A percentile compares a stretch with the other conserved stretches of the same genome.
These are phyloP conservation scores for Coleophoma cylindrospora DNA, from an alignment of 2,329 filamentous ascomycete genomes.

Conservation along the genomic window DNA sequence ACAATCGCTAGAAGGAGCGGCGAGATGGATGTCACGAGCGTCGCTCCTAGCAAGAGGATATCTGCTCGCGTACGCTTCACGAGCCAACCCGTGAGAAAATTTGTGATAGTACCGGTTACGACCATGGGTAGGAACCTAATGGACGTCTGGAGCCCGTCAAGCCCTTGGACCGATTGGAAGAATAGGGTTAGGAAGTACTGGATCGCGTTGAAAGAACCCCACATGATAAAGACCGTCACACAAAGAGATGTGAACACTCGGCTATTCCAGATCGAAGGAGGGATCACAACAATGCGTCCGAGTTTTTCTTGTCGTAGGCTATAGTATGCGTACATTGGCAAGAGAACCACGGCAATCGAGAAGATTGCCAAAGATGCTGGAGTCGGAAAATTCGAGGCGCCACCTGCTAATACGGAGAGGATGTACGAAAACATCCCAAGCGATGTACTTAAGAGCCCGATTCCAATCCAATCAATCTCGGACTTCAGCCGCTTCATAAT, in stretches of 20 bases:
- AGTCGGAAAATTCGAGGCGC: constrained; percentile 7
- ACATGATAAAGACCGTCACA: constrained; percentile 26
- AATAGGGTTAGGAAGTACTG: constrained; percentile 23
- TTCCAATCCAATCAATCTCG: constrained; percentile 50
- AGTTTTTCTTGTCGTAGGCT: constrained; percentile 20
- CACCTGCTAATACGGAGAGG: constrained; percentile 13
- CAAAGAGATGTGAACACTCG: constrained; percentile 26
- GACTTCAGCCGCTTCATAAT: constrained; percentile 6
- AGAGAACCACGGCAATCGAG: constrained; percentile 20
- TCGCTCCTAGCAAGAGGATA: constrained; percentile 32
- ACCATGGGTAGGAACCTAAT: constrained; percentile 37
- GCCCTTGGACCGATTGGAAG: constrained; percentile 13
- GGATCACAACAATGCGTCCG: constrained; percentile 24
- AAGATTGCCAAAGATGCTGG: constrained; percentile 23
- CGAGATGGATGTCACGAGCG: constrained; percentile 28
- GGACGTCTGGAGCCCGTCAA: constrained; percentile 15
- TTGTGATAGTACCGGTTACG: constrained; percentile 33
- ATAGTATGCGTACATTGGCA: constrained; percentile 23
- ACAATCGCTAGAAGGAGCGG: constrained; percentile 41
- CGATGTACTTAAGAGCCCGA: constrained; percentile 36
- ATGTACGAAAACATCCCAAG: constrained; percentile 46
- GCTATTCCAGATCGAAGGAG: constrained; percentile 28
- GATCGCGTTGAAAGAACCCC: constrained; percentile 26
- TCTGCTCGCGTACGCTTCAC: constrained; percentile 39
- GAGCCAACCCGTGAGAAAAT: constrained; percentile 39